phyloP scores from a whole-genome alignment of 2,329 filamentous ascomycete species.

The Alternaria triticimaculans region DNA sequence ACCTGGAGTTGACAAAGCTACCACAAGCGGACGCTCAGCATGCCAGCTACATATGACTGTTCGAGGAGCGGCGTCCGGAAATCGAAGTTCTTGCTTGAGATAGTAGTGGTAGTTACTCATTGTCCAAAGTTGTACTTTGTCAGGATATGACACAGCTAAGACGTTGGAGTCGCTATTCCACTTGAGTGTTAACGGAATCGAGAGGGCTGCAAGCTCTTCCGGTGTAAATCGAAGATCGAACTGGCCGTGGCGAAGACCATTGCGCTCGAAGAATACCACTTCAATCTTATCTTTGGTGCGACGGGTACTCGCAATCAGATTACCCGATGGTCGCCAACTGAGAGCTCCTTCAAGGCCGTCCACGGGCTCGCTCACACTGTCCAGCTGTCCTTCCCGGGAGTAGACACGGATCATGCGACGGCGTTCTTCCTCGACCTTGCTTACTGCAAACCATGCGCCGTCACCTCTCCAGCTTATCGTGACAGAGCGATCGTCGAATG shows the following conservation, averaged over 20 bases:
- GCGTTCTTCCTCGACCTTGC: constrained; percentile 70
- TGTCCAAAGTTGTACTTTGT: constrained; percentile 90
- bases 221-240: constrained; percentile 77
- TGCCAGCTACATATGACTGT: constrained; percentile 68
- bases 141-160: constrained; percentile 76
- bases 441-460: constrained; percentile 88
- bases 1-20: constrained; percentile 60
- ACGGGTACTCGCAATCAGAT: constrained; percentile 87
- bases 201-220: constrained; percentile 63
- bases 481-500: constrained; percentile 72
- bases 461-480: constrained; percentile 94
- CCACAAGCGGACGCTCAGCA: constrained; percentile 77
- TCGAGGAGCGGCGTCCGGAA: constrained; percentile 26
- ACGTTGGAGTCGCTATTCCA: constrained; percentile 96
- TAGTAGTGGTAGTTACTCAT: constrained; percentile 99
- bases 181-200: constrained; percentile 68
- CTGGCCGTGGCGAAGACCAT: constrained; percentile 94
- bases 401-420: constrained; percentile 88
- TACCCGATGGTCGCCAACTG: constrained; percentile 91
- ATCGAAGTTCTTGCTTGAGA: constrained; percentile 82
- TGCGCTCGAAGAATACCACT: constrained; percentile 94
- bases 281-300: constrained; percentile 72
- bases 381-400: constrained; percentile 85
- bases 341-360: constrained; percentile 86
- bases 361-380: constrained; percentile 93